A percentile compares a stretch with the other conserved stretches of the same genome.
phyloP scores from a whole-genome alignment of 1,139 yeast species.

The Yamadazyma trypodendri region DNA sequence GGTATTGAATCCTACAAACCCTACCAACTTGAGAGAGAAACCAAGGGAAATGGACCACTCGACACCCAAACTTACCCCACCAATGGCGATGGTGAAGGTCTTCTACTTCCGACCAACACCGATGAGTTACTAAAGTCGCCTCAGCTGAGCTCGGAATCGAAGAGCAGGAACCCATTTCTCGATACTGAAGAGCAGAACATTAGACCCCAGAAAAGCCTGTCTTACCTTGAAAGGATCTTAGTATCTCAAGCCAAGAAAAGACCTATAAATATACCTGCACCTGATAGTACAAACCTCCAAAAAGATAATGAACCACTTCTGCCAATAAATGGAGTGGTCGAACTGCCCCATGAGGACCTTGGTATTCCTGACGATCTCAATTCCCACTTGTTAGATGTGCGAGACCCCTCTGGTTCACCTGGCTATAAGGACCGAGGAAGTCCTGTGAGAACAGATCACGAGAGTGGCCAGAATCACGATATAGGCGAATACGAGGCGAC shows the following conservation, averaged over 20 bases:
- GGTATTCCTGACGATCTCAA: background rate
- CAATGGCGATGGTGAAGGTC: conserved; percentile 3
- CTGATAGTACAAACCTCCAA: too few species aligned
- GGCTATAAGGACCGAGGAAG: too few species aligned
- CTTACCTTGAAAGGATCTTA: conserved; percentile 34
- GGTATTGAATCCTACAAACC: too few species aligned
- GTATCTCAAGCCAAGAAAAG: conserved; percentile 16
- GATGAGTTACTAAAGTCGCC: conserved; percentile 11
- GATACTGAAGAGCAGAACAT: background rate
- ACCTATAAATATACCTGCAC: too few species aligned
- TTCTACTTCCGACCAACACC: conserved; percentile 9
- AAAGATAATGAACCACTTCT: too few species aligned
- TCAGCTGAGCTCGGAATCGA: background rate
- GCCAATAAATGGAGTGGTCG: background rate
- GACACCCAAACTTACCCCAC: background rate
- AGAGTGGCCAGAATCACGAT: too few species aligned
- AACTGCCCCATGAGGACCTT: background rate
- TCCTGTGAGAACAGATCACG: too few species aligned
- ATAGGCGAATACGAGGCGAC: too few species aligned
- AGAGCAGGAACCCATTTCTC: conserved; percentile 6
- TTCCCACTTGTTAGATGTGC: background rate
- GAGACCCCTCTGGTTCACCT: too few species aligned
- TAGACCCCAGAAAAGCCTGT: conserved; percentile 7
- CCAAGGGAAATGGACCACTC: background rate
- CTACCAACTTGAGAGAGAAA: background rate